Conservation (phyloP, 1,284 basidiomycete species). For the Exsudoporus floridanus region DNA sequence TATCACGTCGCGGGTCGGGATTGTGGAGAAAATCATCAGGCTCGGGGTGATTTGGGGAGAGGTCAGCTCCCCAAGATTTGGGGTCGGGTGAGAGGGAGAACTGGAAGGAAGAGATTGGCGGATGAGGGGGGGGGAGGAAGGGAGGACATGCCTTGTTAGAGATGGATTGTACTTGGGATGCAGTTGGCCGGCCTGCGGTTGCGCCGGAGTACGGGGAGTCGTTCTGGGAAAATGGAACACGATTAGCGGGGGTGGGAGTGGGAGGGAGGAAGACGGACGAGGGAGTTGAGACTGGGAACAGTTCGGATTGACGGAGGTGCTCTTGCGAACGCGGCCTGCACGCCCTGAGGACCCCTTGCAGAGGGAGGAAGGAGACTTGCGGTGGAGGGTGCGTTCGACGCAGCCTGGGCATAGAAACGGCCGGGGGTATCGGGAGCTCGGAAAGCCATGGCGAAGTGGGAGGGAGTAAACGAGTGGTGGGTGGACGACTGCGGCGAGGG, state of each 20-base stretch:
- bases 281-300: constrained; percentile 41
- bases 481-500: not conserved
- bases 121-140: not conserved
- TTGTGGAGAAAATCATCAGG: constrained; percentile 74
- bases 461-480: constrained; percentile 17
- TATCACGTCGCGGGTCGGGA: constrained; percentile 71
- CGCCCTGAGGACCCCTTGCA: constrained; percentile 30
- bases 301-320: constrained; percentile 42
- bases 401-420: constrained; percentile 34
- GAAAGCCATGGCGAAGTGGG: constrained; percentile 23
- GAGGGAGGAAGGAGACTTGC: constrained; percentile 51
- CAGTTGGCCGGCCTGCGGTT: constrained; percentile 25
- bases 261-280: constrained; percentile 35
- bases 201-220: constrained; percentile 45
- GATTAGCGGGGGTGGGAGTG: not conserved
- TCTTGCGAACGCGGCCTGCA: constrained; percentile 48
- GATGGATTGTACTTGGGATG: constrained; percentile 37
- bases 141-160: constrained; percentile 46
- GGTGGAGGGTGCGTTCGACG: constrained; percentile 49
- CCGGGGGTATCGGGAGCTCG: constrained; percentile 22
- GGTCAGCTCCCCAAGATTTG: constrained; percentile 61
- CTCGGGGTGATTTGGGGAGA: constrained; percentile 58
- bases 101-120: constrained; percentile 36
- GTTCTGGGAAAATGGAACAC: constrained; percentile 35
- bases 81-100: constrained; percentile 75